These are phyloP conservation scores for Centrapalus pauciflorus DNA, from an alignment of 129 eudicot genomes.

Conservation along the genomic window DNA sequence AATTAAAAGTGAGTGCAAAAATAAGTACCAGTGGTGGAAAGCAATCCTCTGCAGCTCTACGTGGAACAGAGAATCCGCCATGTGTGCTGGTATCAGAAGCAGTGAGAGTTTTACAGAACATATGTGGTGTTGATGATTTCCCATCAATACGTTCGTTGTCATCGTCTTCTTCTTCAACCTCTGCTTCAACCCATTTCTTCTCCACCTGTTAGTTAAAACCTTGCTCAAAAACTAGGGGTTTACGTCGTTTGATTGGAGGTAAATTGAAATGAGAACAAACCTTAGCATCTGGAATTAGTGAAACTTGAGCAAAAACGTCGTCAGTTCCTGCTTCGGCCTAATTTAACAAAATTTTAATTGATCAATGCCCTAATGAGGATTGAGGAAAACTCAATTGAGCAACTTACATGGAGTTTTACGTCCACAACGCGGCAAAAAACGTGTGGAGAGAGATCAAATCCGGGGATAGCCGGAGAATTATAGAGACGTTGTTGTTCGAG, in stretches of 20 bases:
- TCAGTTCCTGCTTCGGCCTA: conserved; percentile 75
- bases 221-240: not conserved
- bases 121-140: conserved; percentile 75
- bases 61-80: conserved; percentile 97
- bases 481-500: conserved; percentile 36
- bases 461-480: conserved; percentile 28
- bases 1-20: not conserved
- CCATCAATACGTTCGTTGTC: conserved; percentile 37
- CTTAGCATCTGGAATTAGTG: conserved; percentile 63
- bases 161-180: conserved; percentile 37
- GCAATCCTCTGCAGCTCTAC: conserved; percentile 97
- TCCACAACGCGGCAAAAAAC: conserved; percentile 81
- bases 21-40: conserved; percentile 79
- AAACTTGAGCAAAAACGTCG: conserved; percentile 78
- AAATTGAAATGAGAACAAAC: conserved; percentile 25
- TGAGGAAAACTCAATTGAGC: not conserved
- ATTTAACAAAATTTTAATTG: not conserved
- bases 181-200: conserved; percentile 51
- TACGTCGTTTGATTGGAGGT: not conserved
- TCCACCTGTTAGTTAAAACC: conserved; percentile 36
- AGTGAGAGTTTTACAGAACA: conserved; percentile 97
- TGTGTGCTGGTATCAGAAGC: conserved; percentile 96
- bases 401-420: conserved; percentile 74
- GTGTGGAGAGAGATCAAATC: conserved; percentile 51
- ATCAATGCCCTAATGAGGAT: not conserved